Conservation (phyloP, 768 basidiomycete genomes). For the Grammothele lineata region DNA sequence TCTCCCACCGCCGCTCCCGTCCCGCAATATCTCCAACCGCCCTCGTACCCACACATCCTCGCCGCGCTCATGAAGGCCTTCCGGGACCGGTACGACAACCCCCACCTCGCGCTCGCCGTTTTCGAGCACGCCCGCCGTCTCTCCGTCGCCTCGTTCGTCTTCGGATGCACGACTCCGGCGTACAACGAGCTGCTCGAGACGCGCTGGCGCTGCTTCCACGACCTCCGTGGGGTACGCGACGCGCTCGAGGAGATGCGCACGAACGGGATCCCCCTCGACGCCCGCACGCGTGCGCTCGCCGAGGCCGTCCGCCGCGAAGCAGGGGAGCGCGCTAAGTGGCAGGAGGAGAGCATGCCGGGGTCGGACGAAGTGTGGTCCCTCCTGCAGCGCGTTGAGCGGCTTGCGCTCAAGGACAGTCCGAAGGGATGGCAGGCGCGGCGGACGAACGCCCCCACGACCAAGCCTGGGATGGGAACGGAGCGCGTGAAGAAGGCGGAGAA, state of each 20-base stretch:
- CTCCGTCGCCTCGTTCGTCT: constrained; percentile 78
- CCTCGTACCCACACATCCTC: constrained; percentile 71
- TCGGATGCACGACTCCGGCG: constrained; percentile 82
- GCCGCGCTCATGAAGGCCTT: constrained; percentile 75
- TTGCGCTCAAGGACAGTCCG: no score
- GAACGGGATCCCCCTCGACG: constrained; percentile 69
- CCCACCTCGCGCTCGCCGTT: constrained; percentile 75
- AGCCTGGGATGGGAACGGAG: no score
- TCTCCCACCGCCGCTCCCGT: neutral
- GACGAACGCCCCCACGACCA: no score
- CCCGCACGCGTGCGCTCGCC: constrained; percentile 54
- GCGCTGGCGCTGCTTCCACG: constrained; percentile 82
- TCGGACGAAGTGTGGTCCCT: constrained; percentile 49
- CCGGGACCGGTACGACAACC: constrained; percentile 73
- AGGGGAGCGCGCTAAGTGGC: constrained; percentile 48
- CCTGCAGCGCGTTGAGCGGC: constrained; percentile 47
- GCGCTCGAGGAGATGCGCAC: constrained; percentile 78
- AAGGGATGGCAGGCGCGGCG: no score
- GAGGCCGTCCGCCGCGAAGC: constrained; percentile 63
- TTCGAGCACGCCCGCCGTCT: constrained; percentile 76
- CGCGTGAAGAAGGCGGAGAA: constrained; percentile 12
- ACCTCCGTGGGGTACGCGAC: constrained; percentile 68
- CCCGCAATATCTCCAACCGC: constrained; percentile 43
- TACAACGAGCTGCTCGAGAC: constrained; percentile 88
- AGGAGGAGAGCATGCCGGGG: constrained; percentile 43